Conservation (phyloP, 169 alveolate genomes). For the Perkinsus olseni region DNA sequence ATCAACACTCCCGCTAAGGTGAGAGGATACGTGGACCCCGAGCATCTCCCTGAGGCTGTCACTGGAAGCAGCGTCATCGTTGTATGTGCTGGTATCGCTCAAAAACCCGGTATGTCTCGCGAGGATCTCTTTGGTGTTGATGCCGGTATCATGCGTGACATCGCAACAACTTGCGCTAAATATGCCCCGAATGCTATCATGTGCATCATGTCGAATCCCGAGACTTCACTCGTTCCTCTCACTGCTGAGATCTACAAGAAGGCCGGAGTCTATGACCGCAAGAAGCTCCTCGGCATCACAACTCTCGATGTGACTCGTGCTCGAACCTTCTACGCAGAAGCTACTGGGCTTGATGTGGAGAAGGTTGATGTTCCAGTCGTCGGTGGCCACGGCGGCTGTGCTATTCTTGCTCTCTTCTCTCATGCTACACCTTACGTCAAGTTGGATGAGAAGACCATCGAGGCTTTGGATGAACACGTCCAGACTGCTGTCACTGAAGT, state of each 20-base stretch:
- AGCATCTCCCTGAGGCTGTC: not conserved
- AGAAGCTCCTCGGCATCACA: conserved; percentile 9
- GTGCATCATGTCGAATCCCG: conserved; percentile 11
- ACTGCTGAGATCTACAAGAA: conserved; percentile 11
- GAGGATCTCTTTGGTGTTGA: not conserved
- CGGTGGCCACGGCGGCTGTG: conserved; percentile 6
- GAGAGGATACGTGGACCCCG: not conserved
- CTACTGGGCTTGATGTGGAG: not conserved
- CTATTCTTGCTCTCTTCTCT: conserved; percentile 2
- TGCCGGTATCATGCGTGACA: not conserved
- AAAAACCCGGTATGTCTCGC: not conserved
- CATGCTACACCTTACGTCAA: not conserved
- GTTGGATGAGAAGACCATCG: not conserved
- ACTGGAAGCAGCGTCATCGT: not conserved
- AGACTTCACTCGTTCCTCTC: conserved; percentile 4
- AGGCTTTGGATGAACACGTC: not conserved
- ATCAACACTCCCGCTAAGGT: not conserved
- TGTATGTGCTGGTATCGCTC: conserved; percentile 1
- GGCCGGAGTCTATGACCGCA: conserved; percentile 8
- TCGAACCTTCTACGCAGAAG: not conserved
- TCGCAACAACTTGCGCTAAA: not conserved
- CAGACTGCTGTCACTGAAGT: conserved; percentile 10
- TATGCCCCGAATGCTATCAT: not conserved
- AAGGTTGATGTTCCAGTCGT: not conserved
- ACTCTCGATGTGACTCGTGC: conserved; percentile 17